Conservation (phyloP, 768 basidiomycete genomes). For the Leccinum longicurvipes region DNA sequence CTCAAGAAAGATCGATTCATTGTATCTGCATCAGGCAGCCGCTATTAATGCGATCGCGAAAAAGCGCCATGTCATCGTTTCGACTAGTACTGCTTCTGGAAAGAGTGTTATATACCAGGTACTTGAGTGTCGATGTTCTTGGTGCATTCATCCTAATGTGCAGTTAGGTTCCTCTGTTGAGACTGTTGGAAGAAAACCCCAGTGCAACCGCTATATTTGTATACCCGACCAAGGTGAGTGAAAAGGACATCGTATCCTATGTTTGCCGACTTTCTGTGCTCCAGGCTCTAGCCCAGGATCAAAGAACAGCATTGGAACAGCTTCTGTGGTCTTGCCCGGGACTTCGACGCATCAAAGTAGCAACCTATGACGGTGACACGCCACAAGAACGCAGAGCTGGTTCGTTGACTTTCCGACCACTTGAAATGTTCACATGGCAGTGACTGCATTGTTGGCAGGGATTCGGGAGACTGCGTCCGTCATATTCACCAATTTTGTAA, state of each 20-base stretch:
- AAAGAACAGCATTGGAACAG: slow-evolving; percentile 66
- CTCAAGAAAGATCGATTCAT: slow-evolving; percentile 55
- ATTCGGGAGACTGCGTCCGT: slow-evolving; percentile 74
- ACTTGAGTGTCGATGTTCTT: neutral
- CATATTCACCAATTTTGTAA: slow-evolving; percentile 88
- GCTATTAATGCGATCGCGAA: slow-evolving; percentile 63
- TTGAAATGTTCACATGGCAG: neutral
- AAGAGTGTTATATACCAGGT: slow-evolving; percentile 89
- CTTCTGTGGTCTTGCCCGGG: slow-evolving; percentile 58
- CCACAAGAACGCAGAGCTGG: slow-evolving; percentile 63
- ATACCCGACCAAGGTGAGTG: slow-evolving; percentile 78
- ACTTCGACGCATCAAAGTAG: slow-evolving; percentile 60
- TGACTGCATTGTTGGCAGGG: slow-evolving; percentile 32
- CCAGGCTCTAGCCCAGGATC: slow-evolving; percentile 88
- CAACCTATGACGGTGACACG: slow-evolving; percentile 89
- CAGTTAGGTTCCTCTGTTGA: slow-evolving; percentile 65
- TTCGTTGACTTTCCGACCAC: slow-evolving; percentile 25
- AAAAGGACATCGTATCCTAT: neutral
- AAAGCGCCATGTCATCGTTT: slow-evolving; percentile 76
- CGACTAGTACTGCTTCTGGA: slow-evolving; percentile 86
- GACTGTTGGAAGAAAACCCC: slow-evolving; percentile 57
- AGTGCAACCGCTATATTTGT: slow-evolving; percentile 74
- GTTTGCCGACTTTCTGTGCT: neutral
- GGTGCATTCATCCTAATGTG: neutral
- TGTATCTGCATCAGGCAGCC: slow-evolving; percentile 70